These are phyloP conservation scores for Penicillium alfredii DNA, from an alignment of 495 filamentous ascomycete genomes.

Conservation along the genomic window DNA sequence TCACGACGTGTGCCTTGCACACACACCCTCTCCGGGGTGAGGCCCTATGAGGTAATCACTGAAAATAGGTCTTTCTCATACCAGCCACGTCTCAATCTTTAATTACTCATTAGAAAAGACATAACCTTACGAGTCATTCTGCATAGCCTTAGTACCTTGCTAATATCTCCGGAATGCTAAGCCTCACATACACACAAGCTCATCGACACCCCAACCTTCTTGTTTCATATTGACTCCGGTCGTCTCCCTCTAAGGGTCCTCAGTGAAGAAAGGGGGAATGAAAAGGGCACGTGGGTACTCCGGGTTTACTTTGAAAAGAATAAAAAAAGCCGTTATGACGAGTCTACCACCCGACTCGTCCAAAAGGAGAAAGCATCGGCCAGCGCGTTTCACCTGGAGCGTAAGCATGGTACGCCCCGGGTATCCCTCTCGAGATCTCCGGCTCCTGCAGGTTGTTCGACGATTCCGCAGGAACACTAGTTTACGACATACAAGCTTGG, in stretches of 20 bases:
- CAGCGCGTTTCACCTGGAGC: not conserved
- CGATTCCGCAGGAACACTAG: not conserved
- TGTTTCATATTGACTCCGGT: constrained; percentile 15
- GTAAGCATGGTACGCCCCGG: constrained; percentile 1
- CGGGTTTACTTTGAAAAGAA: too few relatives aligned
- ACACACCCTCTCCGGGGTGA: too few relatives aligned
- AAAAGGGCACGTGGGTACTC: too few relatives aligned
- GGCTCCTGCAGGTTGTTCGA: not conserved
- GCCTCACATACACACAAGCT: constrained; percentile 4
- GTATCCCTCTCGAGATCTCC: too few relatives aligned
- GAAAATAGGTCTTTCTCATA: too few relatives aligned
- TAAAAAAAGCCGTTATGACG: too few relatives aligned
- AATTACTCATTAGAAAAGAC: too few relatives aligned
- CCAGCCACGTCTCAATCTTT: constrained; percentile 9
- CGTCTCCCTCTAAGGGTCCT: not conserved
- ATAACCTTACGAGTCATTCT: constrained; percentile 10
- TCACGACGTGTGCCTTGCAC: too few relatives aligned
- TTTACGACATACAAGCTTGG: not conserved
- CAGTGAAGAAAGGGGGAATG: constrained; percentile 13
- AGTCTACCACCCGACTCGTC: constrained; percentile 6
- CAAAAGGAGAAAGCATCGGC: constrained; percentile 7
- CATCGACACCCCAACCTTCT: constrained; percentile 6
- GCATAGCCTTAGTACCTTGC: constrained; percentile 14
- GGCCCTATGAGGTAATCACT: too few relatives aligned
- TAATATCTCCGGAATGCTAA: constrained; percentile 14